A percentile compares a stretch with the other conserved stretches of the same genome.
These are phyloP conservation scores for Omphalotus olearius DNA, from an alignment of 1,284 basidiomycete species.

Conservation along the genomic window DNA sequence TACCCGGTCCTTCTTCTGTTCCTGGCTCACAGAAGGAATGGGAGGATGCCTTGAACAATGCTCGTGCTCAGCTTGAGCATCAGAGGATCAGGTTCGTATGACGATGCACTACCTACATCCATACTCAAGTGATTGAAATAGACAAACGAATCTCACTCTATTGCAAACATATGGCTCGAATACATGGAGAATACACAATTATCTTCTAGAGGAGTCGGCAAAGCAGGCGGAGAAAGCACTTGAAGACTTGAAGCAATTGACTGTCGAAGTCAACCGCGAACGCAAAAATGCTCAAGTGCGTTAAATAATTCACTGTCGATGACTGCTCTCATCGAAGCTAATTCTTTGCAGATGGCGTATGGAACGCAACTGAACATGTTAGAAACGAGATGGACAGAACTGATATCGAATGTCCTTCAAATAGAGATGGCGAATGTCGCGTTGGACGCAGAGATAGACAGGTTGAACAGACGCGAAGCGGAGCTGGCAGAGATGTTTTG, in stretches of 20 bases:
- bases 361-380: constrained; percentile 76
- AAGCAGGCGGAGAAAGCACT: constrained; percentile 71
- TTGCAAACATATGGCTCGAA: constrained; percentile 88
- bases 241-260: constrained; percentile 69
- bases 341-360: constrained; percentile 50
- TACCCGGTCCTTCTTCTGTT: constrained; percentile 65
- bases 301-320: constrained; percentile 7
- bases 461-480: constrained; percentile 50
- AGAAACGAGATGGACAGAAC: constrained; percentile 85
- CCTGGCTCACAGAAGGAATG: constrained; percentile 77
- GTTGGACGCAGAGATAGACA: constrained; percentile 68
- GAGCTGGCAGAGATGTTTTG: constrained; percentile 46
- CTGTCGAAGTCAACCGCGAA: constrained; percentile 80
- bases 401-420: constrained; percentile 83
- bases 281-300: constrained; percentile 81
- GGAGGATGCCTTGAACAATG: constrained; percentile 74
- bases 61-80: constrained; percentile 85
- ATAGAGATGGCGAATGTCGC: constrained; percentile 91
- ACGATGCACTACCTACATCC: neutral
- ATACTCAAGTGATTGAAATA: constrained; percentile 26
- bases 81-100: constrained; percentile 74
- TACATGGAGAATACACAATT: constrained; percentile 90
- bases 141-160: constrained; percentile 82
- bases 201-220: constrained; percentile 75
- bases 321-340: constrained; percentile 1